Evolutionary conservation across 306 rosid genomes (phyloP), one percentile per base, ranked within the genome.

Genomic region (Dalbergia oliveri): DNA sequence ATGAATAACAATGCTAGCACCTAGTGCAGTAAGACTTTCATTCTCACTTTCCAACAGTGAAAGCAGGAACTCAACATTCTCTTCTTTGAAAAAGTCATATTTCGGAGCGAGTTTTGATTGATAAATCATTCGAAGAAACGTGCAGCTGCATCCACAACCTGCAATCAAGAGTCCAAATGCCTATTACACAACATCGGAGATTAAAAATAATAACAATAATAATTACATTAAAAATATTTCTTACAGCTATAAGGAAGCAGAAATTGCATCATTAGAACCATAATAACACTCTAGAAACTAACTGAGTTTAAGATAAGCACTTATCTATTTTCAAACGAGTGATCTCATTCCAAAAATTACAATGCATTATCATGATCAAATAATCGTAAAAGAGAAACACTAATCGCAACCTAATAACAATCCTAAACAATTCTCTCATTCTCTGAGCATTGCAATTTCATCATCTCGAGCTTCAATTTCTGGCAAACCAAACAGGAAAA

Each of bases 111-210:
- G 85, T 79, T 88, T 89, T 3, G 99, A 95, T 73, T 93, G 98
- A 83, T 91, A 95, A 80, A 95, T 88, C 99, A 95, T 95, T 73
- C 89, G 78, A 58, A 95, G 79, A 39, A 90, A 41, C 99, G 94
- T 3, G 99, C 98, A 77, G 97, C 90, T 0, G 99, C 94, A 84
- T 93, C 94, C 50, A 91, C 94, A 80, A 95, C 92, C 99, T 95
- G 82, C 69, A 84, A 54, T 79, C 82, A 92, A 78, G 1, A 79
- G 81, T 13, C 82, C 65, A 80, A 88, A 89, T 54, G 64, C 33
- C 18, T n/a, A 43, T 63, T 16, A 51, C 39, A 82, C 35, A 35
- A 47, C 57, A 70, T 35, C 72, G 58, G 41, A 35, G 21, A n/a
- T 54, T n/a, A 44, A 43, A 51, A 15, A 50, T 0, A 56, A 23